Evolutionary conservation across 1,139 yeast species (phyloP), one percentile per base, ranked within the genome.

Genomic region (Hemisphaericaspora subhashii): DNA sequence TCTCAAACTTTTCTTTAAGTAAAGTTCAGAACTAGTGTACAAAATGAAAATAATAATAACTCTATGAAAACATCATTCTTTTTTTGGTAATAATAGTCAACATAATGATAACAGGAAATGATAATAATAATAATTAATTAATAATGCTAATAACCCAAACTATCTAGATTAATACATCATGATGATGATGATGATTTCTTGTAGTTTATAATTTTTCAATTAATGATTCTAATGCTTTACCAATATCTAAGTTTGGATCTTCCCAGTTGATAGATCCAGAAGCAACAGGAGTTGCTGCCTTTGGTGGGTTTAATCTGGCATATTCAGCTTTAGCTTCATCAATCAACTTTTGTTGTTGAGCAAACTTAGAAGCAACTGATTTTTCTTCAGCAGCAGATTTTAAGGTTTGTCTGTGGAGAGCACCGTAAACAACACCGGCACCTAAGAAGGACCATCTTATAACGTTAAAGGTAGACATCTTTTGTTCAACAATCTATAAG

Each of bases 381-480:
- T 77, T 71, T 59, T 76, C 73, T 39, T 66, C 70, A 46, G 84
- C 89, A 41, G 74, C 72, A 26, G 77, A 60, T 55, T 83, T 81
- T 56, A 89, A 76, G 41, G 77, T 68, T 58, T 77, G 72, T 70
- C 94, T 86, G 75, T 88, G 96, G 66, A 78, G 76, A 53, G 90
- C 87, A 53, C 98, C 98, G 70, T 87, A 88, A 46, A 80, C 76
- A 48, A 90, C 72, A 67, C 98, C 98, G 54, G 89, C 80, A 45
- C 89, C 95, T 53, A 92, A 79, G 44, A 94, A 85, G 54, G 95
- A 74, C 83, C 94, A 92, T 82, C 98, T 88, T 62, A 89, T 79
- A 58, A 87, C 87, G 80, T 83, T 68, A 57, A 74, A 60, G 38
- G 56, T 58, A 35, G 64, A 56, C 47, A 69, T 63, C 66, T 62